These are phyloP conservation scores for Spinacia oleracea DNA, from an alignment of 179 eudicot genomes.

Conservation along the genomic window DNA sequence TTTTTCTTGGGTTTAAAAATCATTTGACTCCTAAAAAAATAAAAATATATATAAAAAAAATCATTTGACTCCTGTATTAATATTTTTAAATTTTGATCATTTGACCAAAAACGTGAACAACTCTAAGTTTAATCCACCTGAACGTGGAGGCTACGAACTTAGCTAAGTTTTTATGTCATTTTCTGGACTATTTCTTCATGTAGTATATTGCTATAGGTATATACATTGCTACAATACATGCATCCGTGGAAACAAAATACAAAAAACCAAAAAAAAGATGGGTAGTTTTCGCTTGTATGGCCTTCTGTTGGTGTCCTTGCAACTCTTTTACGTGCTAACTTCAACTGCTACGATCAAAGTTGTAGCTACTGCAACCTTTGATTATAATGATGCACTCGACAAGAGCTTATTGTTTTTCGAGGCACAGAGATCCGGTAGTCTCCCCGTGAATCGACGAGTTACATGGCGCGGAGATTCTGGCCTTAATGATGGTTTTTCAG, in stretches of 20 bases:
- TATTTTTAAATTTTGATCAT: neutral
- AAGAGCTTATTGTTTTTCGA: slow-evolving; percentile 56
- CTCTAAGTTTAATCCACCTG: slow-evolving; percentile 21
- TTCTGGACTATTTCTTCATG: neutral
- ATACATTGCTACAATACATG: slow-evolving; percentile 4
- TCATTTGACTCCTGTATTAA: neutral
- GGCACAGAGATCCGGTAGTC: slow-evolving; percentile 61
- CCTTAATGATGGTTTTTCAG: slow-evolving; percentile 41
- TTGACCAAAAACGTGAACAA: slow-evolving; percentile 27
- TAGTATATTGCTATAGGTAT: neutral
- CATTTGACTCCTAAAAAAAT: neutral
- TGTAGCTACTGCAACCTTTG: neutral
- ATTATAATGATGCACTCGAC: slow-evolving; percentile 54
- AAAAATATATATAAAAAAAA: no score
- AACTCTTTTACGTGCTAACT: slow-evolving; percentile 8
- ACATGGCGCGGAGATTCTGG: slow-evolving; percentile 58
- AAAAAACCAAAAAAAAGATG: neutral
- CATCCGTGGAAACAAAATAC: neutral
- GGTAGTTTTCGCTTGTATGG: neutral
- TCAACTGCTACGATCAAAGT: neutral
- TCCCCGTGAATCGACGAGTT: slow-evolving; percentile 42
- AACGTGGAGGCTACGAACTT: slow-evolving; percentile 28
- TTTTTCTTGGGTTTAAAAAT: no score
- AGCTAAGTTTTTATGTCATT: neutral
- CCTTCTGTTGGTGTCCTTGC: slow-evolving; percentile 17